Conservation (phyloP, 768 basidiomycete species). For the Mycena galericulata region DNA sequence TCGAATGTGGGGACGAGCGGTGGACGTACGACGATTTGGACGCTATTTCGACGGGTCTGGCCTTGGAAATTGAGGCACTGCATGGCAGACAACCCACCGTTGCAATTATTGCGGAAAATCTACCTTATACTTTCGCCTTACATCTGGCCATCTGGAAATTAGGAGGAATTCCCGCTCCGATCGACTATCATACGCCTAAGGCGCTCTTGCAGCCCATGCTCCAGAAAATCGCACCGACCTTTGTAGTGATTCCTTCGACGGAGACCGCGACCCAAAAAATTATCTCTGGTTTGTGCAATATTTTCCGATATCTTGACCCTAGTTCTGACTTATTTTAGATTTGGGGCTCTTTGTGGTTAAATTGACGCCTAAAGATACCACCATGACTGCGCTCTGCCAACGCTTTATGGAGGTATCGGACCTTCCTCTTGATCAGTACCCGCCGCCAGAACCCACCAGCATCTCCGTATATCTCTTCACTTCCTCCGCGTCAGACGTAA, state of each 20-base stretch:
- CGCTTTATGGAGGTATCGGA: conserved; percentile 42
- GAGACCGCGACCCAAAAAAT: conserved; percentile 39
- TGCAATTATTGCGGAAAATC: conserved; percentile 50
- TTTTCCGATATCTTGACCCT: conserved; percentile 35
- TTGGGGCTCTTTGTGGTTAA: conserved; percentile 19
- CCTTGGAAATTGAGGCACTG: conserved; percentile 39
- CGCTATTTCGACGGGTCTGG: conserved; percentile 46
- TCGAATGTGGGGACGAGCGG: conserved; percentile 45
- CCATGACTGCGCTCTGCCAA: conserved; percentile 45
- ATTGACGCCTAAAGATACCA: conserved; percentile 41
- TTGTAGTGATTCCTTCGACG: conserved; percentile 40
- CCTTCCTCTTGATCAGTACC: conserved; percentile 36
- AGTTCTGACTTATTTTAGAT: background rate
- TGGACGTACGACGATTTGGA: conserved; percentile 52
- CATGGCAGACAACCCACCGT: conserved; percentile 45
- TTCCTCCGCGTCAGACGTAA: conserved; percentile 48
- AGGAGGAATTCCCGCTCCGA: conserved; percentile 46
- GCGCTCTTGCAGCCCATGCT: conserved; percentile 49
- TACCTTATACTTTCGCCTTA: conserved; percentile 47
- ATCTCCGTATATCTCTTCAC: conserved; percentile 48
- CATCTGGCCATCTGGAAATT: conserved; percentile 51
- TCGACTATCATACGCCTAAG: conserved; percentile 47
- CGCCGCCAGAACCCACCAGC: conserved; percentile 36
- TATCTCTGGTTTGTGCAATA: conserved; percentile 36
- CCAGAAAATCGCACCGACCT: conserved; percentile 43